Base-by-base conservation (phyloP, 495 filamentous ascomycete genomes). In the Lasiosphaeria miniovina region DNA sequence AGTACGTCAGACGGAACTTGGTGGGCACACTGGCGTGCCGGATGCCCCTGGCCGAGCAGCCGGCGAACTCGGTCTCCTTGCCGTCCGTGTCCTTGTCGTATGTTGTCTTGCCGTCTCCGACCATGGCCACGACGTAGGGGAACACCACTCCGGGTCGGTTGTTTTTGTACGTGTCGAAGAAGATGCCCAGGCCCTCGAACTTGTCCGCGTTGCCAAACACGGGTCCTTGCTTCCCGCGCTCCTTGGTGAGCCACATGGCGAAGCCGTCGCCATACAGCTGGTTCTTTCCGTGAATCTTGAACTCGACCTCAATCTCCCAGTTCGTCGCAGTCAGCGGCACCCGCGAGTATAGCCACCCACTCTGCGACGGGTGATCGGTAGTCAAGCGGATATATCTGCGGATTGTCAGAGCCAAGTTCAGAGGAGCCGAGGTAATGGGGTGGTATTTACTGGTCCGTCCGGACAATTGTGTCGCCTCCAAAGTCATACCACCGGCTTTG, bases 141-240 rank as follows among this genome's bases (percentile, higher is more conserved):
- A 99, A 99, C 31, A 95, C 87, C 15, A 88, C 87, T 9, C 95
- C 95, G 8, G 95, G 95, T 15, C 95, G 86, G 79, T 96, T 96
- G 78, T 99, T 99, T 86, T 99, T 99, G 80, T 99, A 99, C 50
- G 95, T 99, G 71, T 99, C 95, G 77, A 99, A 86, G 82, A 99
- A 97, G 69, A 99, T 82, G 45, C 94, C 95, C 12, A 99, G 83
- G 11, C 95, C 95, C 68, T 98, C 94, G 65, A 98, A 99, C 50
- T 84, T 83, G 74, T 99, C 95, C 14, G 81, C 82, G 38, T 82
- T 85, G 14, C 95, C 95, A 70, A 99, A 99, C 24, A 99, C 95
- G 14, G 87, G 84, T 31, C 95, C 95, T 36, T 75, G 74, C 54
- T 84, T 82, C 24, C 86, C 93, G 58, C 95, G 89, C 74, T 96